Evolutionary conservation across 441 rosid species (phyloP).

Genomic region (Corymbia citriodora): DNA sequence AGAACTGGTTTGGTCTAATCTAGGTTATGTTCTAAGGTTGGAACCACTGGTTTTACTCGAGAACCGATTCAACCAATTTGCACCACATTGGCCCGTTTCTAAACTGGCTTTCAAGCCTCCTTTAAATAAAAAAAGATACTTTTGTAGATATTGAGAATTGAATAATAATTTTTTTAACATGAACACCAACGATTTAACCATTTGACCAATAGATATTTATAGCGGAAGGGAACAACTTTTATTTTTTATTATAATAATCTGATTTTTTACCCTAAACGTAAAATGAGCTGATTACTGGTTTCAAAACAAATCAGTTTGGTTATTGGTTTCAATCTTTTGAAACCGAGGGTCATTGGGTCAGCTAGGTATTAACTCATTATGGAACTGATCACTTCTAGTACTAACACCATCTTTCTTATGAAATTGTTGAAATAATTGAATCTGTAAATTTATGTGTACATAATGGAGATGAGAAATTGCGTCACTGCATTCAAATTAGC

Average conservation of each 20-base stretch:
- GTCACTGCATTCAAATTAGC: not conserved
- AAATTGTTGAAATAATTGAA: not conserved
- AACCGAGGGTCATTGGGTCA: not conserved
- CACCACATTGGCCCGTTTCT: accelerated
- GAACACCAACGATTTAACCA: not conserved
- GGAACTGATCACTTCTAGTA: not conserved
- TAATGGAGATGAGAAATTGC: not conserved
- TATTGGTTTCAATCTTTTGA: not conserved
- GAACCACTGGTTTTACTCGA: not conserved
- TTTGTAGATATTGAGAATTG: not conserved
- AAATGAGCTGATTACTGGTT: not conserved
- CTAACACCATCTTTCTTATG: not conserved
- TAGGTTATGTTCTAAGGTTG: not conserved
- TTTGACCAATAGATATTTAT: not conserved
- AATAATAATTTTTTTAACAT: not conserved
- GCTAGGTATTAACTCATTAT: not conserved
- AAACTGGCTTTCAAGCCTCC: not conserved
- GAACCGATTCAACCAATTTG: not conserved
- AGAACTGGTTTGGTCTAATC: not conserved
- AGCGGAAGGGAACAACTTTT: not conserved
- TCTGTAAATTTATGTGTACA: not conserved
- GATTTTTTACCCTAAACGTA: not conserved
- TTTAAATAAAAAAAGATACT: not conserved
- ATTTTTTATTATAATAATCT: not conserved
- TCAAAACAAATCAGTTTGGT: not conserved